Conservation (phyloP, 2,329 filamentous ascomycete genomes). For the Chrysosporium queenslandicum region DNA sequence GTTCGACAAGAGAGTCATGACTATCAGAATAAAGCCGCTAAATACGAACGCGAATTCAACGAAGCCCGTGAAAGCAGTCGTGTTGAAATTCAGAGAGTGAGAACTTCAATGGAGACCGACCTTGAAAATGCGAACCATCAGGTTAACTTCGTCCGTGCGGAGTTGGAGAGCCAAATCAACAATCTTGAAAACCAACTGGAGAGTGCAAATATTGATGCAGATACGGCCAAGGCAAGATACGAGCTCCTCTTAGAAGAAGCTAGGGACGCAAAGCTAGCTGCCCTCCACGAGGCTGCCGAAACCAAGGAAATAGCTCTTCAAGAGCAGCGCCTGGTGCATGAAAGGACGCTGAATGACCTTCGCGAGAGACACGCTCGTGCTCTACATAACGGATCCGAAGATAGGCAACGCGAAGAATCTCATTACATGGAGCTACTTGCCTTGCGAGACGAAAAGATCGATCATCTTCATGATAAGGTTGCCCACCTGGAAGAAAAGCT, state of each 20-base stretch:
- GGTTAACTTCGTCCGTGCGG: conserved; percentile 66
- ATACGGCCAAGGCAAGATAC: conserved; percentile 68
- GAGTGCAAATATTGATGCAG: conserved; percentile 64
- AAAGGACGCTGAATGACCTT: conserved; percentile 63
- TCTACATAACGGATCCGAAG: conserved; percentile 64
- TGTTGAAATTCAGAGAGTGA: conserved; percentile 70
- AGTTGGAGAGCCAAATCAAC: conserved; percentile 67
- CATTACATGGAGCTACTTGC: conserved; percentile 71
- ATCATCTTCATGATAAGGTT: conserved; percentile 78
- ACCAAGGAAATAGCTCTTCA: conserved; percentile 45
- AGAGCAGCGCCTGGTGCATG: conserved; percentile 56
- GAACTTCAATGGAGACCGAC: conserved; percentile 67
- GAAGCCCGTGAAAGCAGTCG: conserved; percentile 72
- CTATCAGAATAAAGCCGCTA: conserved; percentile 57
- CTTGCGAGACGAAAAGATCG: conserved; percentile 71
- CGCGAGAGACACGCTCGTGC: conserved; percentile 65
- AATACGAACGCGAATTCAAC: conserved; percentile 70
- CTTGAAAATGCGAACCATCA: conserved; percentile 67
- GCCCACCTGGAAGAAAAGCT: conserved; percentile 80
- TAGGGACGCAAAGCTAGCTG: conserved; percentile 55
- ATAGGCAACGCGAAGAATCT: conserved; percentile 68
- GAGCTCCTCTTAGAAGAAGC: conserved; percentile 79
- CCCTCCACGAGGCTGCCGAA: conserved; percentile 46
- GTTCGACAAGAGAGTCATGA: conserved; percentile 52
- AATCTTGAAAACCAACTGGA: conserved; percentile 67